Evolutionary conservation across 768 basidiomycete species (phyloP), one percentile per base, ranked within the genome.

Genomic region (Pisolithus sp.): DNA sequence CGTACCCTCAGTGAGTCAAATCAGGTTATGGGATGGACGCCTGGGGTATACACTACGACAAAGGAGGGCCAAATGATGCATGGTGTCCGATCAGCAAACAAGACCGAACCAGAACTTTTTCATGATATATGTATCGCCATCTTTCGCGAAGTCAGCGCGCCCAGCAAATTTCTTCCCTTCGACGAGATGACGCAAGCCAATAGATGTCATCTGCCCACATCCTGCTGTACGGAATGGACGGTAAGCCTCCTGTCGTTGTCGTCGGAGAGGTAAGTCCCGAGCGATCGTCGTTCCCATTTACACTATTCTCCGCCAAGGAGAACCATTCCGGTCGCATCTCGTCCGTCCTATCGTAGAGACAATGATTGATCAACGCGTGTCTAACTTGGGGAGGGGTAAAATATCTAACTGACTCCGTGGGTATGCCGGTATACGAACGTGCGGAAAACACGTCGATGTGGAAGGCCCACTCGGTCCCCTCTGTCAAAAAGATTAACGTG

Each of bases 251-350:
- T 30, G 30, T 6, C 30, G 43, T 15, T 13, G 26, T 24, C 17
- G 26, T 17, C 9, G 26, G 21, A 41, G 40, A 45, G 28, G 7
- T 12, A 10, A 34, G 12, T 34, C 26, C 26, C 43, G 28, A 45
- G 7, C 49, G 41, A 18, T 46, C 41, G 21, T 57, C 52, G 18
- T 26, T 31, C 36, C 48, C 54, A 28, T 59, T 45, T 17, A 64
- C n/a, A 9, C 63, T 64, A 0, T 57, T 57, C 13, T 60, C 50
- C 8, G 63, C 56, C 55, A 56, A 59, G 52, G 75, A 68, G 62
- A 89, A 92, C 91, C 91, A 94, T 59, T 81, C 63, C 0, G 92
- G 92, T 18, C 75, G 75, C 91, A 94, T 94, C 63, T 94, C 92
- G 30, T 93, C 90, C 0, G 86, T 82, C 59, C 91, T 93, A 30